Evolutionary conservation across 345 rosid genomes (phyloP), one percentile per base, ranked within the genome.

Genomic region (Pelargonium nanum): DNA sequence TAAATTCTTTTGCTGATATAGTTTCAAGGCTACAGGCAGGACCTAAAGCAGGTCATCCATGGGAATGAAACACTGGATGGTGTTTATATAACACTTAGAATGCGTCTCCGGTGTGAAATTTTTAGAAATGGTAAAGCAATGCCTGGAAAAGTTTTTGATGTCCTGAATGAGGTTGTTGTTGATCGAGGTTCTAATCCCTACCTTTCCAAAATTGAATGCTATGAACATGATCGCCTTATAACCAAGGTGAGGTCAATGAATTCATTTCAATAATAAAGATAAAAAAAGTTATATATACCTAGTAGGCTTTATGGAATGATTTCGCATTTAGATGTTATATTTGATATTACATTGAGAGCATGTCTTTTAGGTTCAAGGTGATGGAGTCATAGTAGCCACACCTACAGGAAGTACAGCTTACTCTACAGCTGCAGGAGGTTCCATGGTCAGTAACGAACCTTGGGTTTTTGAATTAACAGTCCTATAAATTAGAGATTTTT

Each of bases 341-440:
- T 40, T 40, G 48, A 40, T 40, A 3, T 9, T 30, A 30, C 10
- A 30, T 30, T 30, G 6, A 12, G 48, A 9, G 16, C 48, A 40
- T 56, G 26, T 70, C 58, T 63, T 63, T 62, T 63, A 93, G 99
- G 97, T 93, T 73, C 99, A 93, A 83, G 99, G 97, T 24, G 99
- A 93, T 70, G 97, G 99, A 74, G 97, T 92, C 61, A 92, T 92
- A 65, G 83, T 92, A 77, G 98, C 98, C 54, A 92, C 98, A 63
- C 98, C 98, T 59, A 92, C 98, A 19, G 98, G 98, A 63, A 92
- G 98, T 69, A 92, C 98, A 65, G 97, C 97, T 57, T 92, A 92
- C 73, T 92, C 97, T 76, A 89, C 97, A 53, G 91, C 98, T 65
- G 98, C 98, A 6, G 97, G 98, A 66, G 98, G 98, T 74, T 92